Conservation (phyloP, 352 stramenopile genomes). For the Phytophthora tentaculata region DNA sequence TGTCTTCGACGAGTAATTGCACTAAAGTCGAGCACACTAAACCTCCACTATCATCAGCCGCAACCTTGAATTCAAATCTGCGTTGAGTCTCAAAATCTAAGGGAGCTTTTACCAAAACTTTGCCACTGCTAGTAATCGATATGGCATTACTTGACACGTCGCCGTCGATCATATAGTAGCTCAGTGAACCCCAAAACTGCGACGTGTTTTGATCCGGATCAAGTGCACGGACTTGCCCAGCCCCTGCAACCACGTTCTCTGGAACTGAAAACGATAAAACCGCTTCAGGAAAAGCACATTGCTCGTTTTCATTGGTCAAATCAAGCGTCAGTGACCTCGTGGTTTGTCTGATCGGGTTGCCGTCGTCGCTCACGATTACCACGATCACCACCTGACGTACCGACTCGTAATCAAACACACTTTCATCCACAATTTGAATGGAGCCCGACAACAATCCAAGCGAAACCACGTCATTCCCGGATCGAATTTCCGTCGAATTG, state of each 20-base stretch:
- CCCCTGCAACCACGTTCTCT: slow-evolving; percentile 27
- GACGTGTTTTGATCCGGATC: slow-evolving; percentile 23
- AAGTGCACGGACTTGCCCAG: slow-evolving; percentile 20
- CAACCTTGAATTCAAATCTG: slow-evolving; percentile 11
- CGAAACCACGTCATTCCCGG: slow-evolving; percentile 20
- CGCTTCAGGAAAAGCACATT: slow-evolving; percentile 12
- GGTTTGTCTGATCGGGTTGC: slow-evolving; percentile 21
- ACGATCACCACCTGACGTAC: slow-evolving; percentile 12
- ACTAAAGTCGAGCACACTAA: slow-evolving; percentile 20
- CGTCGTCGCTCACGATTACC: slow-evolving; percentile 26
- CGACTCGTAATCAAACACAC: slow-evolving; percentile 27
- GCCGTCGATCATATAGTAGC: slow-evolving; percentile 22
- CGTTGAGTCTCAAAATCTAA: slow-evolving; percentile 34
- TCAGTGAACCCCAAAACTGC: slow-evolving; percentile 21
- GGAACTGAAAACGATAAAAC: neutral
- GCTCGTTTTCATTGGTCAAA: slow-evolving; percentile 25
- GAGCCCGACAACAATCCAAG: slow-evolving; percentile 12
- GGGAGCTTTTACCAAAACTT: slow-evolving; percentile 15
- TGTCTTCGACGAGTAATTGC: slow-evolving; percentile 17
- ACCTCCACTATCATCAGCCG: slow-evolving; percentile 25
- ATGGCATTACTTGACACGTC: neutral
- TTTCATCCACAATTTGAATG: slow-evolving; percentile 25
- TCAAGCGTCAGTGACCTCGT: slow-evolving; percentile 13
- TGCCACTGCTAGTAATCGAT: slow-evolving; percentile 10
- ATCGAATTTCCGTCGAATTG: slow-evolving; percentile 7